Conservation (phyloP, 2,329 filamentous ascomycete species). For the Eurotiales sp. region DNA sequence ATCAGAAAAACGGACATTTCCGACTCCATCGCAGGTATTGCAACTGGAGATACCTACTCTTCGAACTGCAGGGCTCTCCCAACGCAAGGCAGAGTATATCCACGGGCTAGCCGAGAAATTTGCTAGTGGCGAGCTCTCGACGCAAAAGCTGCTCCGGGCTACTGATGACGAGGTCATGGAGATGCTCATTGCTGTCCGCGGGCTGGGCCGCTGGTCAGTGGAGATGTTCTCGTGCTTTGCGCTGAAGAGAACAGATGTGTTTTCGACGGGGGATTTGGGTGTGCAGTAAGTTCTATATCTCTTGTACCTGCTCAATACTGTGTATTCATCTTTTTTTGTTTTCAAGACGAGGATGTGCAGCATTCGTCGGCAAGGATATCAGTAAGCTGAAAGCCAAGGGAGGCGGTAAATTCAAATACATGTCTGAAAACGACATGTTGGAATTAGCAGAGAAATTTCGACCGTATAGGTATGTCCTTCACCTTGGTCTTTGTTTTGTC, state of each 20-base stretch:
- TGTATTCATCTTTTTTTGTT: neutral
- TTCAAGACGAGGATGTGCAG: conserved; percentile 76
- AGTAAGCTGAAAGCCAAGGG: conserved; percentile 74
- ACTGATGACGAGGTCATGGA: conserved; percentile 82
- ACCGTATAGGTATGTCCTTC: conserved; percentile 64
- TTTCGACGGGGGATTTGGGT: conserved; percentile 85
- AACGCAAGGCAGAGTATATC: conserved; percentile 95
- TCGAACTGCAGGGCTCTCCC: conserved; percentile 81
- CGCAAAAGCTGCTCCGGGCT: conserved; percentile 70
- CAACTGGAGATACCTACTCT: conserved; percentile 61
- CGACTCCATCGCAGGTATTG: conserved; percentile 70
- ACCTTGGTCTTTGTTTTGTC: no score
- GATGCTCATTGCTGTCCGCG: conserved; percentile 78
- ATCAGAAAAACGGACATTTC: conserved; percentile 52
- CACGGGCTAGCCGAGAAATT: conserved; percentile 83
- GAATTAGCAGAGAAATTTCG: conserved; percentile 74
- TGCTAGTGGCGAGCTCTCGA: conserved; percentile 66
- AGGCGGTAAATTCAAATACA: conserved; percentile 95
- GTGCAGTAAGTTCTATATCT: conserved; percentile 66
- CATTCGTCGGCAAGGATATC: conserved; percentile 77
- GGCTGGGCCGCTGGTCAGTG: conserved; percentile 84
- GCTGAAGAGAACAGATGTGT: conserved; percentile 92
- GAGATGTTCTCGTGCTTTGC: conserved; percentile 98
- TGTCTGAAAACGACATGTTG: conserved; percentile 89
- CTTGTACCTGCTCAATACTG: no score